These are phyloP conservation scores for Aquanectria penicillioides DNA, from an alignment of 2,329 filamentous ascomycete species.

Conservation along the genomic window DNA sequence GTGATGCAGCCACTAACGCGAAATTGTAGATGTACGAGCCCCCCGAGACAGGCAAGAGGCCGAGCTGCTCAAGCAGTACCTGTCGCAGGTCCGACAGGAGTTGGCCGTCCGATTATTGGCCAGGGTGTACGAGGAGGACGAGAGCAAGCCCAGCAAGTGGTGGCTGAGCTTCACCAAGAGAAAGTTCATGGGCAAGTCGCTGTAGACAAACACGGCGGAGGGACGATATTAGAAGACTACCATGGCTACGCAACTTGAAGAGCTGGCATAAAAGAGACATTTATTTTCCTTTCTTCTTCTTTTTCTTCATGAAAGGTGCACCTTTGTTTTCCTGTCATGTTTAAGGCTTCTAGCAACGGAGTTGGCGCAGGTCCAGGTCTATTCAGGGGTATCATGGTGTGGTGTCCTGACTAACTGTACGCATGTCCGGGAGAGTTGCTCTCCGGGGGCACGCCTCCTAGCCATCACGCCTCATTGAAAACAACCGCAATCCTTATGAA, in stretches of 20 bases:
- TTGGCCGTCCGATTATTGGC: slow-evolving; percentile 83
- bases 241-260: slow-evolving; percentile 27
- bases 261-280: slow-evolving; percentile 35
- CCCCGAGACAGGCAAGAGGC: slow-evolving; percentile 88
- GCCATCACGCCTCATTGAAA: slow-evolving; percentile 8
- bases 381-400: slow-evolving; percentile 34
- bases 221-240: slow-evolving; percentile 34
- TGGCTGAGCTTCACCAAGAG: slow-evolving; percentile 99
- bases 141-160: slow-evolving; percentile 83
- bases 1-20: too few species aligned
- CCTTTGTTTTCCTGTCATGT: neutral
- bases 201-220: slow-evolving; percentile 57
- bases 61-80: slow-evolving; percentile 87
- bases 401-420: slow-evolving; percentile 28
- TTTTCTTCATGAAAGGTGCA: slow-evolving; percentile 13
- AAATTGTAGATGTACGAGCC: slow-evolving; percentile 95
- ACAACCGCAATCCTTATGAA: slow-evolving; percentile 19
- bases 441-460: slow-evolving; percentile 6
- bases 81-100: slow-evolving; percentile 93
- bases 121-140: slow-evolving; percentile 83
- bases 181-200: slow-evolving; percentile 98
- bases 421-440: slow-evolving; percentile 10
- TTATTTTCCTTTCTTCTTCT: slow-evolving; percentile 16
- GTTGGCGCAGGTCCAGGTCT: slow-evolving; percentile 27
- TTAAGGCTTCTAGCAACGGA: slow-evolving; percentile 14